Percentiles rank a stretch among this genome's conserved stretches.
These are phyloP conservation scores for Pleomassaria siparia DNA, from an alignment of 2,329 filamentous ascomycete species.

Conservation along the genomic window DNA sequence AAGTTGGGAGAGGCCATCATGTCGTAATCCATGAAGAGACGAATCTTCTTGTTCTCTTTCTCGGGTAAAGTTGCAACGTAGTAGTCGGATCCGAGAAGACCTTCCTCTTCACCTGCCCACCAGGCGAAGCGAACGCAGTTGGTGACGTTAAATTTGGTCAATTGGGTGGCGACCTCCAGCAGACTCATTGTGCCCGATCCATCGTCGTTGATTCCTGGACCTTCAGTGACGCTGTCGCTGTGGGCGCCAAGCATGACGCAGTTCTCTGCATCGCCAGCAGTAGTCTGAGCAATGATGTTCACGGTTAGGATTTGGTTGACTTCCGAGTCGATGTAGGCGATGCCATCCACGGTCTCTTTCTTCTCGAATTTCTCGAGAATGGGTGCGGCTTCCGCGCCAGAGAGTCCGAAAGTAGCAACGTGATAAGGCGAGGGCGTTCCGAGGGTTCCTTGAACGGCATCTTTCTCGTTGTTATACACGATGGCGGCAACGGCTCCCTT, in stretches of 20 bases:
- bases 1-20: conserved; percentile 47
- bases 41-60: conserved; percentile 43
- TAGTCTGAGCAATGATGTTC: conserved; percentile 46
- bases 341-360: conserved; percentile 46
- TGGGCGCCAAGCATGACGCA: conserved; percentile 47
- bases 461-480: conserved; percentile 73
- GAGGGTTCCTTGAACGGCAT: conserved; percentile 65
- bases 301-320: conserved; percentile 53
- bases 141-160: conserved; percentile 42
- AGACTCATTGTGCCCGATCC: conserved; percentile 44
- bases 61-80: conserved; percentile 39
- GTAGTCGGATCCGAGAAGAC: conserved; percentile 44
- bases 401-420: conserved; percentile 70
- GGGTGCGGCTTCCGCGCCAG: conserved; percentile 62
- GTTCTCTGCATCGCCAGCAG: conserved; percentile 41
- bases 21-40: conserved; percentile 48
- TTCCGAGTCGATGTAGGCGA: conserved; percentile 51
- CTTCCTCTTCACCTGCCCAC: conserved; percentile 45
- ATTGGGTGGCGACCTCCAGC: conserved; percentile 43
- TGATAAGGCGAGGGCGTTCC: conserved; percentile 61
- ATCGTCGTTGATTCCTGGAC: conserved; percentile 47
- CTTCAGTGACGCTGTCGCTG: conserved; percentile 43
- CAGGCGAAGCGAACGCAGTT: conserved; percentile 46
- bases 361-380: conserved; percentile 53
- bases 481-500: conserved; percentile 73